Conservation (phyloP, 2,329 filamentous ascomycete species). For the Simplicillium sp. region DNA sequence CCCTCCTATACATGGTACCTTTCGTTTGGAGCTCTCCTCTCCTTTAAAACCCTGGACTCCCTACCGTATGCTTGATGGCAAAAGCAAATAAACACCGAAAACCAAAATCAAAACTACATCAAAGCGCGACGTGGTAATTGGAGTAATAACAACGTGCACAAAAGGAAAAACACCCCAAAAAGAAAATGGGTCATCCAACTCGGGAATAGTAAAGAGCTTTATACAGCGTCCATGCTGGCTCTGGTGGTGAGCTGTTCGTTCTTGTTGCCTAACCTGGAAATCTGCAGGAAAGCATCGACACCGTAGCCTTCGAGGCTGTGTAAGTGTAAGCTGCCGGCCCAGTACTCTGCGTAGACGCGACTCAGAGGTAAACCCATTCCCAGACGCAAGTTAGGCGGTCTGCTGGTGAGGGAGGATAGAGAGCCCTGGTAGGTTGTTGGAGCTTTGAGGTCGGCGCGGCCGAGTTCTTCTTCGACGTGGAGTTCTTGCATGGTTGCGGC, state of each 20-base stretch:
- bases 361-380: constrained; percentile 93
- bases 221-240: constrained; percentile 70
- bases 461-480: constrained; percentile 35
- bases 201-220: constrained; percentile 9
- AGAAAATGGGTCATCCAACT: too few relatives aligned
- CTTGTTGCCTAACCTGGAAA: constrained; percentile 94
- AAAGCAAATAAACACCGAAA: too few relatives aligned
- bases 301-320: constrained; percentile 94
- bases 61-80: too few relatives aligned
- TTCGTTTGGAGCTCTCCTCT: too few relatives aligned
- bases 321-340: constrained; percentile 84
- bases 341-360: constrained; percentile 93
- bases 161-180: too few relatives aligned
- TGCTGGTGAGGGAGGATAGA: constrained; percentile 67
- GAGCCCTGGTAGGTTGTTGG: constrained; percentile 45
- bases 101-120: too few relatives aligned
- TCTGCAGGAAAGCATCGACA: constrained; percentile 90
- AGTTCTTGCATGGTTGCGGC: constrained; percentile 90
- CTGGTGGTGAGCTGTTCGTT: constrained; percentile 84
- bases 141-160: too few relatives aligned
- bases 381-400: constrained; percentile 77
- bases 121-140: too few relatives aligned
- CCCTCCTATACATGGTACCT: too few relatives aligned
- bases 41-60: too few relatives aligned
- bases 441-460: constrained; percentile 29